These are phyloP conservation scores for Bathelium albidoporum DNA, from an alignment of 495 filamentous ascomycete species.

Conservation along the genomic window DNA sequence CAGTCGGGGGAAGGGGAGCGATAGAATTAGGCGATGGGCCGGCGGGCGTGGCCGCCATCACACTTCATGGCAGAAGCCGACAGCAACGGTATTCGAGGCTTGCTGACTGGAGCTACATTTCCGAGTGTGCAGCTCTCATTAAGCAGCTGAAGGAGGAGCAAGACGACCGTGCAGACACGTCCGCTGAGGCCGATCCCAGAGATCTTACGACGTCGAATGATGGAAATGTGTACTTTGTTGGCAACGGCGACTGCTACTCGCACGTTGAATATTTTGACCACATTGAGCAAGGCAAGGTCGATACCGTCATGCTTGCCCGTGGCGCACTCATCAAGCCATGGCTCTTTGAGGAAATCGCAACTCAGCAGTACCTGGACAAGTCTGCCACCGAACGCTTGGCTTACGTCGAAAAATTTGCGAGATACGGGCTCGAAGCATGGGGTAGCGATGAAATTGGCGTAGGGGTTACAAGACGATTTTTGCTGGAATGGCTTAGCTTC, in stretches of 20 bases:
- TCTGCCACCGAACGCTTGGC: constrained; percentile 72
- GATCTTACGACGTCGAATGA: constrained; percentile 42
- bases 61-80: constrained; percentile 82
- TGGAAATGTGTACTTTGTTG: constrained; percentile 72
- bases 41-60: constrained; percentile 80
- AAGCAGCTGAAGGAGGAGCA: constrained; percentile 59
- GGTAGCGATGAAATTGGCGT: constrained; percentile 88
- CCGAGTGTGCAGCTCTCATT: constrained; percentile 77
- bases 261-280: constrained; percentile 78
- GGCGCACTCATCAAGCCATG: constrained; percentile 94
- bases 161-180: constrained; percentile 59
- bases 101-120: constrained; percentile 90
- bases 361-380: constrained; percentile 90
- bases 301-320: constrained; percentile 82
- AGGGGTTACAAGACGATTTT: constrained; percentile 76
- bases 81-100: constrained; percentile 86
- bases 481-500: constrained; percentile 94
- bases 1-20: constrained; percentile 62
- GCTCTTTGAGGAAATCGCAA: constrained; percentile 92
- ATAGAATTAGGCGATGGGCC: constrained; percentile 50
- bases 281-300: constrained; percentile 64
- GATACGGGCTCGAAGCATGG: constrained; percentile 88
- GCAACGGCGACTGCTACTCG: constrained; percentile 93
- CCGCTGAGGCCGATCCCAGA: constrained; percentile 56
- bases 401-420: constrained; percentile 79